Base-by-base conservation (phyloP, 31 red algal species). In the Asparagopsis taxiformis region DNA sequence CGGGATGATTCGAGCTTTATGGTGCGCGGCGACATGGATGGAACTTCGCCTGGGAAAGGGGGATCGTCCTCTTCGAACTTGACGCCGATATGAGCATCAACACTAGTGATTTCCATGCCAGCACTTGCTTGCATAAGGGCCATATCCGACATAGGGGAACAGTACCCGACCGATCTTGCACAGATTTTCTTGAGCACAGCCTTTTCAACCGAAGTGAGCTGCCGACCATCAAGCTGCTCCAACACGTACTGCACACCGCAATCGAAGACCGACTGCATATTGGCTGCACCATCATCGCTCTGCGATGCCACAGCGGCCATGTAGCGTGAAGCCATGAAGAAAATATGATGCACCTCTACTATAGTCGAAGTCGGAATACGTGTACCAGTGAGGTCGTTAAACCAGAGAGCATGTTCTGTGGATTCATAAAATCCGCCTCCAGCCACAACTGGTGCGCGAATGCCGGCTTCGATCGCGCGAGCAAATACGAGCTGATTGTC, bases 281-380 rank as follows among this genome's bases (percentile, higher is more conserved):
- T 55, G 7, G 65, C 65, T 4, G 55, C 48, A 41, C 66, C 65
- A 38, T 82, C 78, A 72, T 82, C 78, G 25, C n/a, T n/a, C n/a
- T n/a, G n/a, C n/a, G n/a, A n/a, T n/a, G n/a, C n/a, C n/a, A n/a
- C n/a, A n/a, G n/a, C n/a, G n/a, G n/a, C n/a, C n/a, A n/a, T n/a
- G n/a, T n/a, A n/a, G n/a, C n/a, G n/a, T n/a, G n/a, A n/a, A 23
- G 70, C 70, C 68, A 85, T 74, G 61, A 85, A 85, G 36, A 75
- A 85, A 2, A 85, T 75, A 25, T 85, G 56, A 22, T 85, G 80
- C 39, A 85, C 48, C 30, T 85, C 80, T 10, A 66, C 70, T 23
- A 85, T n/a, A n/a, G n/a, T n/a, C n/a, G n/a, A n/a, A n/a, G n/a
- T n/a, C n/a, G n/a, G n/a, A n/a, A n/a, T n/a, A n/a, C n/a, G n/a